Evolutionary conservation across 208 protist genomes (phyloP), one percentile per base, ranked within the genome.

Genomic region (Wallacemonas sp.): DNA sequence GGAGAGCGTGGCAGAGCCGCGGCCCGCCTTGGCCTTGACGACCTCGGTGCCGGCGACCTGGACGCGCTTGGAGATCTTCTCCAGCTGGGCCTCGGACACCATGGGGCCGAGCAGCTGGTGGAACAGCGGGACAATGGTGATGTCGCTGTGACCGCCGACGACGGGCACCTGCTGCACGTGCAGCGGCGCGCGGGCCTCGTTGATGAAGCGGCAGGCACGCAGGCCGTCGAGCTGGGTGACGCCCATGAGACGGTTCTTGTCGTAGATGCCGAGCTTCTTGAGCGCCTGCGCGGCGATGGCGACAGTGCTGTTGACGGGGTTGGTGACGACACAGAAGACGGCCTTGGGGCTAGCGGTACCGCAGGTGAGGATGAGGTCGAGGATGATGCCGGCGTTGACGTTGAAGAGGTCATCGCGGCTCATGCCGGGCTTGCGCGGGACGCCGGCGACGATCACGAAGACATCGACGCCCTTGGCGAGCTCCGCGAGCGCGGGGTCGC

Each of bases 221-320:
- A 98, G 65, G 12, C 91, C 88, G 65, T 98, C 97, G 36, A 98
- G 91, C 12, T 93, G 90, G 36, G 92, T 96, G 24, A 98, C 91
- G 41, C 97, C 97, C 47, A 98, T 72, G 14, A 98, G 78, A 21
- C 82, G 77, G 54, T 83, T 82, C 44, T 82, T 82, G 82, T 97
- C 80, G 83, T 96, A 98, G 17, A 93, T 74, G 65, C 93, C 90
- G 39, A 84, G 72, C 75, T 88, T 92, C 86, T 97, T 96, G 58
- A 97, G 72, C 33, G 86, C 84, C 82, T 97, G 76, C 21, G 93
- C 94, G 46, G 88, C 90, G 74, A 99, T 97, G 55, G 96, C 88
- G 30, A 98, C 95, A 11, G 93, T 98, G 73, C 95, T 98, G 90
- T 98, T 98, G 62, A 99, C 96, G 31, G 97, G 97, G 93, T 99